Conservation (phyloP, 2,329 filamentous ascomycete genomes). For the Calonectria pseudoreteaudii region DNA sequence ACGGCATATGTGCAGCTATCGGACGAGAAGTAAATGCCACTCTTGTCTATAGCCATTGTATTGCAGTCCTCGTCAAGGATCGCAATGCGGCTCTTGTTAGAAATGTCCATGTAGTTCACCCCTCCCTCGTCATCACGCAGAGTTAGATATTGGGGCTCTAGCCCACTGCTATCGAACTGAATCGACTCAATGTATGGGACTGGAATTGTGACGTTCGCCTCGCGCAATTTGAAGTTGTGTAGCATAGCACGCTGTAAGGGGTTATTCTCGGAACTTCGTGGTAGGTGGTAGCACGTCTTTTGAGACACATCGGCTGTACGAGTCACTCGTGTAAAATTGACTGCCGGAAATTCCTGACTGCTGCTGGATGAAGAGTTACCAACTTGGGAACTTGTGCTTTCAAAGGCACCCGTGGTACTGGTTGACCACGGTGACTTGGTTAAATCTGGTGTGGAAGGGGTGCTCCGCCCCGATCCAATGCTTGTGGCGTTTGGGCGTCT, state of each 20-base stretch:
- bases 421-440: background rate
- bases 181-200: constrained; percentile 53
- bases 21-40: constrained; percentile 51
- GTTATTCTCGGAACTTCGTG: constrained; percentile 36
- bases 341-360: constrained; percentile 39
- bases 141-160: constrained; percentile 49
- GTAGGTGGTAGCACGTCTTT: constrained; percentile 48
- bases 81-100: constrained; percentile 46
- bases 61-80: constrained; percentile 48
- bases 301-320: constrained; percentile 42
- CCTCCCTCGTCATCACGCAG: constrained; percentile 45
- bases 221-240: constrained; percentile 46
- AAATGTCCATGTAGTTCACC: constrained; percentile 49
- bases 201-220: constrained; percentile 47
- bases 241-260: constrained; percentile 43
- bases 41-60: constrained; percentile 46
- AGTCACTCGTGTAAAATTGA: constrained; percentile 49
- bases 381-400: constrained; percentile 21
- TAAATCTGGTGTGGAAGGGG: background rate
- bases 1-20: constrained; percentile 48
- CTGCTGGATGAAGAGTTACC: constrained; percentile 25
- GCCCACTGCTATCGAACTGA: constrained; percentile 46
- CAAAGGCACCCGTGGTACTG: constrained; percentile 1
- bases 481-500: background rate
- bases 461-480: background rate